Evolutionary conservation across 208 protist genomes (phyloP).

Genomic region (Jaenimonas drosophilae): DNA sequence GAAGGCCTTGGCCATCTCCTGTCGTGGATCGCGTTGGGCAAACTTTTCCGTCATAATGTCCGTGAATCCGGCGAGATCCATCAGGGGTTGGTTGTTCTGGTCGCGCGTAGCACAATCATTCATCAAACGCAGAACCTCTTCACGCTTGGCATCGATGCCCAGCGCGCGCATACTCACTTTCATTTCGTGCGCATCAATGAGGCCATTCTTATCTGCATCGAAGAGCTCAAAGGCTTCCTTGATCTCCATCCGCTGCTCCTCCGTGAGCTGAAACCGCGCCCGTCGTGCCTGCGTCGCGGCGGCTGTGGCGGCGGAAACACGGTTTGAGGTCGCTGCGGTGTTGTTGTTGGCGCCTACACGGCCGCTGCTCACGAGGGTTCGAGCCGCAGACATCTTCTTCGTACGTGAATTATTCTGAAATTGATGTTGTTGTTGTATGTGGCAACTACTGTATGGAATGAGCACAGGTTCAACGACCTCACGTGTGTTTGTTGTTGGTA

Average conservation of each 20-base stretch:
- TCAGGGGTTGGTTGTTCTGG: constrained; percentile 73
- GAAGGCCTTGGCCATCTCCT: constrained; percentile 96
- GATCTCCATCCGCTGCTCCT: constrained; percentile 98
- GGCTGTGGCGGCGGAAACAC: constrained; percentile 10
- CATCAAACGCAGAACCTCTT: constrained; percentile 86
- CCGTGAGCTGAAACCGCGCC: constrained; percentile 94
- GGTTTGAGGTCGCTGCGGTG: no score
- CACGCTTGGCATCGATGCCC: constrained; percentile 98
- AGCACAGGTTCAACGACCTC: no score
- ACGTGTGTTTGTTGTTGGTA: no score
- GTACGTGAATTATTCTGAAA: no score
- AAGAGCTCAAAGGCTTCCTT: constrained; percentile 99
- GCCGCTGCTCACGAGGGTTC: constrained; percentile 18
- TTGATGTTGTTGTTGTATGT: no score
- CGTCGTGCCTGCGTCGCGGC: constrained; percentile 23
- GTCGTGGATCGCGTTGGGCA: constrained; percentile 84
- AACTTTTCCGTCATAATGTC: constrained; percentile 92
- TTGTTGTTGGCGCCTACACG: no score
- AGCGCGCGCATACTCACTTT: constrained; percentile 99
- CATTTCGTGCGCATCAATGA: constrained; percentile 98
- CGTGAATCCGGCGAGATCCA: constrained; percentile 89
- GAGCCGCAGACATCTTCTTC: no score
- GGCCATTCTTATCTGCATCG: constrained; percentile 92
- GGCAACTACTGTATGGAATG: no score
- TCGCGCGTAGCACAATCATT: constrained; percentile 76